A percentile compares a stretch with the other conserved stretches of the same genome.
These are phyloP conservation scores for Madurella fahalii DNA, from an alignment of 2,329 filamentous ascomycete genomes.

Conservation along the genomic window DNA sequence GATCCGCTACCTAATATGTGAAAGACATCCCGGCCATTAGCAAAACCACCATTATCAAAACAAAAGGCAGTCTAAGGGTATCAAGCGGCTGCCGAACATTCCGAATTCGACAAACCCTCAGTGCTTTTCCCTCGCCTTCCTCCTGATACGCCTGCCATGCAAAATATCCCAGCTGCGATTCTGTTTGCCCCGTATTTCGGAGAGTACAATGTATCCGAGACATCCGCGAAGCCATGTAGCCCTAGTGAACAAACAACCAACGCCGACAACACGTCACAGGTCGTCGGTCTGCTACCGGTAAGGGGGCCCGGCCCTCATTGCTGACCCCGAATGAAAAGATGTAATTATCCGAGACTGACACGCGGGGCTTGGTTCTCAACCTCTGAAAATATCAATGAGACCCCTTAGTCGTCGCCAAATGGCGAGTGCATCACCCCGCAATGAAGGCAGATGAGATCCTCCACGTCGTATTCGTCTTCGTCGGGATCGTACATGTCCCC, in stretches of 20 bases:
- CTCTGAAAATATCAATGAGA: not conserved
- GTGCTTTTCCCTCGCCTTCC: not conserved
- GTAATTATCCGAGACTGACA: no score
- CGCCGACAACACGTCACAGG: not conserved
- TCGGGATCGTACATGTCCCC: slow-evolving; percentile 8
- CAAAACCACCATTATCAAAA: not conserved
- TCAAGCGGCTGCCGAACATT: not conserved
- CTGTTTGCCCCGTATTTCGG: not conserved
- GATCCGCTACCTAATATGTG: not conserved
- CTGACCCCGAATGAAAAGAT: no score
- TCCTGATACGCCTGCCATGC: not conserved
- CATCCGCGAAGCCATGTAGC: not conserved
- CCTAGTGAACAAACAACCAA: not conserved
- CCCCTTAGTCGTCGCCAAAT: slow-evolving; percentile 7
- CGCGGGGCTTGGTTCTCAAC: no score
- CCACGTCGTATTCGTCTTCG: slow-evolving; percentile 12
- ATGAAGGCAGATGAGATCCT: slow-evolving; percentile 17
- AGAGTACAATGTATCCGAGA: not conserved
- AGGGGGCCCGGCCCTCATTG: no score
- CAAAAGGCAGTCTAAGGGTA: slow-evolving; percentile 3
- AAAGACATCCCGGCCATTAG: not conserved
- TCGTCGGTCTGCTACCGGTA: not conserved
- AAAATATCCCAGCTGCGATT: not conserved
- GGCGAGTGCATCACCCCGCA: slow-evolving; percentile 21
- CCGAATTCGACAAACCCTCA: not conserved